Evolutionary conservation across 1,139 yeast genomes (phyloP).

Genomic region (Suzukiozyma palmioleophila): DNA sequence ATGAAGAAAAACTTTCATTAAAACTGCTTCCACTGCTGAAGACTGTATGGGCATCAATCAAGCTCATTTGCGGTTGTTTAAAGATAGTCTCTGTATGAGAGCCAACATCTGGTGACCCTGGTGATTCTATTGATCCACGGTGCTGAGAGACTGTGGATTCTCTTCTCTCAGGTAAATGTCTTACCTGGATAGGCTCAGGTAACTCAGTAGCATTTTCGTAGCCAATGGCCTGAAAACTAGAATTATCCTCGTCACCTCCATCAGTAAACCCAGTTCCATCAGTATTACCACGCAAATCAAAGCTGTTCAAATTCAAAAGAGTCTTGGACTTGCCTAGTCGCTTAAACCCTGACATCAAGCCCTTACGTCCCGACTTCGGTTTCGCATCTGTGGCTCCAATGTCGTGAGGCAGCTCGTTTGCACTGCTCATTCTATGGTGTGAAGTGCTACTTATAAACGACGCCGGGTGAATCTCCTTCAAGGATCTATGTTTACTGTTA

Average conservation of each 20-base stretch:
- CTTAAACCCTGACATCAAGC: slow-evolving; percentile 18
- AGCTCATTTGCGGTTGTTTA: background rate
- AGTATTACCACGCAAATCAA: slow-evolving; percentile 1
- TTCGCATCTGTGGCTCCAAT: background rate
- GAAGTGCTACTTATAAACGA: too few relatives aligned
- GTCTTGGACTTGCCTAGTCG: slow-evolving; percentile 20
- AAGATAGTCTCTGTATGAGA: background rate
- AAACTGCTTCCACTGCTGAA: slow-evolving; percentile 13
- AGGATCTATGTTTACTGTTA: too few relatives aligned
- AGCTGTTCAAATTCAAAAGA: slow-evolving; percentile 15
- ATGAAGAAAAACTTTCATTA: slow-evolving; percentile 20
- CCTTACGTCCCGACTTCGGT: slow-evolving; percentile 8
- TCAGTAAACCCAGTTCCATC: background rate
- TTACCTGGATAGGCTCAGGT: slow-evolving; percentile 29
- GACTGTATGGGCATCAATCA: slow-evolving; percentile 1
- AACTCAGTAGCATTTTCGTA: slow-evolving; percentile 22
- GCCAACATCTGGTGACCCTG: background rate
- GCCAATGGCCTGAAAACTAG: slow-evolving; percentile 30
- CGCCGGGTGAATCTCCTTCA: too few relatives aligned
- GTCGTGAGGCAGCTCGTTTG: background rate
- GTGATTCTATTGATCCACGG: background rate
- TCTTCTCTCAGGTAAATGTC: slow-evolving; percentile 18
- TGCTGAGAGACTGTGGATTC: background rate
- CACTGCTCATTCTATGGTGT: background rate
- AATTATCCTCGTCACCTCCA: background rate